Evolutionary conservation across 176 grass and related monocot species (phyloP).

Genomic region (Thinopyrum elongatum): DNA sequence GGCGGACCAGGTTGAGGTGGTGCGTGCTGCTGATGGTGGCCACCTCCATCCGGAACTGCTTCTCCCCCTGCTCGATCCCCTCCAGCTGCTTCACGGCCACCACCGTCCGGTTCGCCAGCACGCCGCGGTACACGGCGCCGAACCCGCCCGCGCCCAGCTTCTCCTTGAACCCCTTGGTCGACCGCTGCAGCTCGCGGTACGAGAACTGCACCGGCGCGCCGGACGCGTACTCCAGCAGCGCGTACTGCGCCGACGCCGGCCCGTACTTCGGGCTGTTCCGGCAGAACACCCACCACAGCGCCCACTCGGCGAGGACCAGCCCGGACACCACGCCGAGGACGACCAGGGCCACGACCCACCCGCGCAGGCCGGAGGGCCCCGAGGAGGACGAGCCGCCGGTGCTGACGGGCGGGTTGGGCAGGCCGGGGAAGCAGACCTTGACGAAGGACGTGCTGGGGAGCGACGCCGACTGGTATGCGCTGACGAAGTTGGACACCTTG

Average conservation of each 20-base stretch:
- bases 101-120: slow-evolving; percentile 71
- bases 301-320: slow-evolving; percentile 62
- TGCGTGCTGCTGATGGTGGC: slow-evolving; percentile 99
- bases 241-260: slow-evolving; percentile 73
- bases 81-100: slow-evolving; percentile 95
- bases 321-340: slow-evolving; percentile 46
- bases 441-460: slow-evolving; percentile 93
- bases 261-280: slow-evolving; percentile 76
- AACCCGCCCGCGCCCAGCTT: slow-evolving; percentile 86
- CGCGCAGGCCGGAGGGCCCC: slow-evolving; percentile 35
- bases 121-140: slow-evolving; percentile 80
- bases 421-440: slow-evolving; percentile 72
- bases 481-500: slow-evolving; percentile 73
- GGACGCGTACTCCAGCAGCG: slow-evolving; percentile 94
- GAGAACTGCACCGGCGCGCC: slow-evolving; percentile 96
- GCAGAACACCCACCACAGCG: slow-evolving; percentile 85
- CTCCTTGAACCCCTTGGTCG: slow-evolving; percentile 91
- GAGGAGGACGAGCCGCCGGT: background rate
- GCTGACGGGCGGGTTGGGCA: slow-evolving; percentile 14
- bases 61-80: slow-evolving; percentile 98
- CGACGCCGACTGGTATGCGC: slow-evolving; percentile 73
- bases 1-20: slow-evolving; percentile 88
- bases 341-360: slow-evolving; percentile 57
- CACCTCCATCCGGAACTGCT: slow-evolving; percentile 99
- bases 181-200: slow-evolving; percentile 59